A percentile compares a stretch with the other conserved stretches of the same genome.
Conservation (phyloP, 1,284 basidiomycete species). For the Rhizoctonia solani region DNA sequence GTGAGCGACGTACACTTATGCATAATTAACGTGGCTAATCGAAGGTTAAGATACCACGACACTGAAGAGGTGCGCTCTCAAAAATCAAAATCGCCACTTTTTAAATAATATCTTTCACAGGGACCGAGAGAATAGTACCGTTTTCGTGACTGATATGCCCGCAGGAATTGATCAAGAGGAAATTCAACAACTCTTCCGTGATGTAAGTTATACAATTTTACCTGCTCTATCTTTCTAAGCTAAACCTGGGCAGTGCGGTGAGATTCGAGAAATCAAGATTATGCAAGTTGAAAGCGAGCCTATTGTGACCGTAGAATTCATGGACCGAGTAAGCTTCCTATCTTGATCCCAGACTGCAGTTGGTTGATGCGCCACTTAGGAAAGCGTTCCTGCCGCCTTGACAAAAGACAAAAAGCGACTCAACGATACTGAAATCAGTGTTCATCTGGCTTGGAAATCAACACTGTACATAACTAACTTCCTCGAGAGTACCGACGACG, state of each 20-base stretch:
- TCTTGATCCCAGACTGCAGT: not conserved
- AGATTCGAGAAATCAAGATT: conserved; percentile 77
- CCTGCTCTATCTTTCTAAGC: conserved; percentile 4
- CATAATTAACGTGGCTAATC: conserved; percentile 47
- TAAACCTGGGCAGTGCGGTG: conserved; percentile 68
- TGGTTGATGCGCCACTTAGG: conserved; percentile 50
- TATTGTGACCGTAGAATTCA: conserved; percentile 83
- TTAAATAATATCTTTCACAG: conserved; percentile 49
- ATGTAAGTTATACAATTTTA: conserved; percentile 57
- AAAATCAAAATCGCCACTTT: not conserved
- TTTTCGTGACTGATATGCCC: conserved; percentile 81
- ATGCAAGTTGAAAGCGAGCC: conserved; percentile 53
- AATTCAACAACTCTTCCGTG: conserved; percentile 77
- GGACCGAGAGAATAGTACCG: conserved; percentile 93
- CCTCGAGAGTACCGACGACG: conserved; percentile 82
- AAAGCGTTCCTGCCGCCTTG: conserved; percentile 79
- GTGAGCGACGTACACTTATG: conserved; percentile 48
- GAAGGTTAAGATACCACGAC: conserved; percentile 44
- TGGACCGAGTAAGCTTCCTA: conserved; percentile 61
- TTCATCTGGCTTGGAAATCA: conserved; percentile 90
- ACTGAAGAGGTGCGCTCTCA: conserved; percentile 66
- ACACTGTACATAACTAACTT: conserved; percentile 98
- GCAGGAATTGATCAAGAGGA: conserved; percentile 63
- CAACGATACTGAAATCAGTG: conserved; percentile 70
- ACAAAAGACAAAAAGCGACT: conserved; percentile 93